These are phyloP conservation scores for Apiospora kogelbergensis DNA, from an alignment of 2,329 filamentous ascomycete species.

Conservation along the genomic window DNA sequence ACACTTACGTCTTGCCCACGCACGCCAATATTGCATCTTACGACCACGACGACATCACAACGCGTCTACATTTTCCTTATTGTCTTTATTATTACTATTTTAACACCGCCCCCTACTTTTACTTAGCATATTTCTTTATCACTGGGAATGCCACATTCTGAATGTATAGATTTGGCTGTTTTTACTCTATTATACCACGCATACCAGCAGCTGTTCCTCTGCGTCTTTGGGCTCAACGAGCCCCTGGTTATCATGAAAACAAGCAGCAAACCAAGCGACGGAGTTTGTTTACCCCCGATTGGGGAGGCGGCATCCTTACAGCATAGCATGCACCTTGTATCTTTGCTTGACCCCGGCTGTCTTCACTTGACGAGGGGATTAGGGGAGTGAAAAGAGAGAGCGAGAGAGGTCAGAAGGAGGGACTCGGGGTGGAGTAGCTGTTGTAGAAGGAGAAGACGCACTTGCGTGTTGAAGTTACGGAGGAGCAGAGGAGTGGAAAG, in stretches of 20 bases:
- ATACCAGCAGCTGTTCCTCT: neutral
- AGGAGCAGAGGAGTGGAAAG: neutral
- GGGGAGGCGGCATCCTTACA: neutral
- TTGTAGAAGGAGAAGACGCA: neutral
- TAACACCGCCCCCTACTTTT: neutral
- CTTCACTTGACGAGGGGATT: neutral
- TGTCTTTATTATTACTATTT: neutral
- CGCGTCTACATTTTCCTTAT: neutral
- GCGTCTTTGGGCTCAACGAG: neutral
- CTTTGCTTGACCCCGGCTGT: neutral
- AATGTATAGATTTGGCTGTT: neutral
- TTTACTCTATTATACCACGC: neutral
- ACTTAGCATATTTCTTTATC: neutral
- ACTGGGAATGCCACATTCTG: neutral
- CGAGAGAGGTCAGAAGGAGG: neutral
- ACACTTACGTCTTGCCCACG: neutral
- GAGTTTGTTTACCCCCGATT: neutral
- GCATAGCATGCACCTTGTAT: neutral
- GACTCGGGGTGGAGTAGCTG: neutral
- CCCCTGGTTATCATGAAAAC: neutral
- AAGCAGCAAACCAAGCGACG: neutral
- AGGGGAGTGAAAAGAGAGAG: neutral
- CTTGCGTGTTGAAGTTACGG: neutral
- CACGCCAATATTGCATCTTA: neutral
- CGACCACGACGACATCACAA: constrained; percentile 5